phyloP scores from a whole-genome alignment of 106 monocot species.

The Cymbidium sinense region DNA sequence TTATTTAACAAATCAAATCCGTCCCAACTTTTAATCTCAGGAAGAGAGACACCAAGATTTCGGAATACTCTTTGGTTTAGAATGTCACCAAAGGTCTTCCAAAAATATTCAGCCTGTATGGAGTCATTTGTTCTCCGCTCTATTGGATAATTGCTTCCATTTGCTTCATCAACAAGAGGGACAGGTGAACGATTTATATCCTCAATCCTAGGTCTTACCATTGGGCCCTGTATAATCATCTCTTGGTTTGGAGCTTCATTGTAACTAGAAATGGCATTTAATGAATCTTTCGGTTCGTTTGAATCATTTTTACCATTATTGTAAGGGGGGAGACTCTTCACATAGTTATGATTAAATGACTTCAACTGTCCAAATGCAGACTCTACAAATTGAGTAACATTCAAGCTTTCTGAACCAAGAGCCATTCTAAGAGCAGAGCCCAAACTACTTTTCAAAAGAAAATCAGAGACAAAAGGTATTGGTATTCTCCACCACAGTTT shows the following conservation, averaged over 20 bases:
- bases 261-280: slow-evolving; percentile 8
- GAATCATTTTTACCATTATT: slow-evolving; percentile 6
- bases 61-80: slow-evolving; percentile 45
- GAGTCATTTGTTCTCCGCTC: background rate
- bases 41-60: slow-evolving; percentile 71
- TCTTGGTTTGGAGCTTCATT: slow-evolving; percentile 17
- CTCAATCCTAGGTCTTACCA: too few species aligned
- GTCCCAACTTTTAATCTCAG: slow-evolving; percentile 45
- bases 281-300: slow-evolving; percentile 7
- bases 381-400: slow-evolving; percentile 73
- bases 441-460: slow-evolving; percentile 60
- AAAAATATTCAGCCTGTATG: slow-evolving; percentile 45
- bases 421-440: slow-evolving; percentile 51
- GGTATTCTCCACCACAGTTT: slow-evolving; percentile 87
- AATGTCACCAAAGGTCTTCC: slow-evolving; percentile 46
- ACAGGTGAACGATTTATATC: slow-evolving; percentile 4
- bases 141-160: slow-evolving; percentile 1
- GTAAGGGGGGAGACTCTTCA: slow-evolving; percentile 3
- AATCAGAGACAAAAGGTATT: slow-evolving; percentile 82
- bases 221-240: too few species aligned
- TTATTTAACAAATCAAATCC: slow-evolving; percentile 61
- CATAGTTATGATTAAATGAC: slow-evolving; percentile 22
- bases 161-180: slow-evolving; percentile 3
- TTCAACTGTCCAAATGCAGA: slow-evolving; percentile 84
- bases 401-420: slow-evolving; percentile 73